Conservation (phyloP, 2,329 filamentous ascomycete genomes). For the Nemania sp. region DNA sequence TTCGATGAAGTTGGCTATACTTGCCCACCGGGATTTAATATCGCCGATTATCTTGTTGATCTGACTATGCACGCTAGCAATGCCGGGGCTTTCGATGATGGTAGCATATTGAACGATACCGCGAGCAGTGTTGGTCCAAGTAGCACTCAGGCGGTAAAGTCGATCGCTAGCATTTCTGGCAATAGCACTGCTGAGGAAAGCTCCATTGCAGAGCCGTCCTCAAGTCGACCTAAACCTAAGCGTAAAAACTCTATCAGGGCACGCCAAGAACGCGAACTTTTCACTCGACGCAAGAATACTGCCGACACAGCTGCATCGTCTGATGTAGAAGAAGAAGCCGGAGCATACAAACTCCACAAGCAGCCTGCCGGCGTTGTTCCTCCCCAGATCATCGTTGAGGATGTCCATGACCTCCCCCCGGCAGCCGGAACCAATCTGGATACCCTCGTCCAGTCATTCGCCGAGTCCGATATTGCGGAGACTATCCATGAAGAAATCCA, state of each 20-base stretch:
- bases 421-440: conserved; percentile 83
- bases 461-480: conserved; percentile 79
- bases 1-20: conserved; percentile 93
- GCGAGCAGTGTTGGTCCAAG: conserved; percentile 78
- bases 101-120: conserved; percentile 64
- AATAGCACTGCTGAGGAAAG: conserved; percentile 78
- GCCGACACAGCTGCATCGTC: conserved; percentile 73
- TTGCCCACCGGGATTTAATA: conserved; percentile 97
- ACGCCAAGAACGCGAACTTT: conserved; percentile 90
- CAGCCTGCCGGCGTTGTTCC: conserved; percentile 60
- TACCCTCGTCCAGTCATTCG: conserved; percentile 79
- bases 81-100: conserved; percentile 70
- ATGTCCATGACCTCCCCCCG: conserved; percentile 72
- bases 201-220: conserved; percentile 66
- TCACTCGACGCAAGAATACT: conserved; percentile 79
- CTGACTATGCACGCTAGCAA: conserved; percentile 93
- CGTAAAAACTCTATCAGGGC: conserved; percentile 84
- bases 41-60: conserved; percentile 97
- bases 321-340: conserved; percentile 64
- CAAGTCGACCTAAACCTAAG: conserved; percentile 74
- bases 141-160: conserved; percentile 89
- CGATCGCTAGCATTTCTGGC: conserved; percentile 85
- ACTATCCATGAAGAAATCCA: conserved; percentile 83
- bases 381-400: conserved; percentile 73
- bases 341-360: conserved; percentile 64